phyloP scores from a whole-genome alignment of 106 monocot species.

The Phalaenopsis equestris region DNA sequence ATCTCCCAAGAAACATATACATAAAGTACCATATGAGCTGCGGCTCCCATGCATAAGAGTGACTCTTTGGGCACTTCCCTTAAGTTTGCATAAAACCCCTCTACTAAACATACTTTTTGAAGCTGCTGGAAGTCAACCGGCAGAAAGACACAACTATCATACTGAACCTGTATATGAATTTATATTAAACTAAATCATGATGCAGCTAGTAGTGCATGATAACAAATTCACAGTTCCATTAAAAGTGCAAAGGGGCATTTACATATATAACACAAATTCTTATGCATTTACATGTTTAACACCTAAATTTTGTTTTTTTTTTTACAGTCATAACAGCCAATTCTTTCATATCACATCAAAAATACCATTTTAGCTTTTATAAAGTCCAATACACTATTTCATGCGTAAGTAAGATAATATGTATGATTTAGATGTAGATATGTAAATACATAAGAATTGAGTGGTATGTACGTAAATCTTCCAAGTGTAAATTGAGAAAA shows the following conservation, averaged over 20 bases:
- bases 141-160: slow-evolving; percentile 55
- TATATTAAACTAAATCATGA: background rate
- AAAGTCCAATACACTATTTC: too few species aligned
- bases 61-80: slow-evolving; percentile 71
- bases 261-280: too few species aligned
- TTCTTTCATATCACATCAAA: too few species aligned
- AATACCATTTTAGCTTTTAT: too few species aligned
- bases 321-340: too few species aligned
- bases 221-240: background rate
- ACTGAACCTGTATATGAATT: slow-evolving; percentile 49
- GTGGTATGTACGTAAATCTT: too few species aligned
- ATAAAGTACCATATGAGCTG: slow-evolving; percentile 56
- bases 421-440: too few species aligned
- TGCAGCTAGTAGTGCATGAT: background rate
- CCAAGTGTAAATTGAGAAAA: background rate
- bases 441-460: too few species aligned
- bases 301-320: too few species aligned
- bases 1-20: too few species aligned
- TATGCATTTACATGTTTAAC: too few species aligned
- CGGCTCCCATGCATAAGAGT: slow-evolving; percentile 75
- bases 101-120: slow-evolving; percentile 37
- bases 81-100: slow-evolving; percentile 44
- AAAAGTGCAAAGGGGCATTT: background rate
- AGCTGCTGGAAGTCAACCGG: slow-evolving; percentile 66
- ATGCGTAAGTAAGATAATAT: too few species aligned